Percentiles rank a stretch among this genome's conserved stretches.
These are phyloP conservation scores for Penicillium alfredii DNA, from an alignment of 495 filamentous ascomycete species.

Conservation along the genomic window DNA sequence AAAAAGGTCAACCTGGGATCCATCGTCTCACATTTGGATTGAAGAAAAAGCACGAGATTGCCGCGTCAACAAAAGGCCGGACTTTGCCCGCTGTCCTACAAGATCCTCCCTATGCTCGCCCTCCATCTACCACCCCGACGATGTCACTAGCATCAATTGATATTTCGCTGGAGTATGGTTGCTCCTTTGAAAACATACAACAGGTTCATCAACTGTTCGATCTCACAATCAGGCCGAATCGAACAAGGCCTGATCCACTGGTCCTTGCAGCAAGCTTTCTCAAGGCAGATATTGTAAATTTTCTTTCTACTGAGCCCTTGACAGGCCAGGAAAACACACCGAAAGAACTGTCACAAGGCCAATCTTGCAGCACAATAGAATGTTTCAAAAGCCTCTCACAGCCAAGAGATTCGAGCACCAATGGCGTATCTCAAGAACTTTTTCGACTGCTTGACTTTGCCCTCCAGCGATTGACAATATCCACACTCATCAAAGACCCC, in stretches of 20 bases:
- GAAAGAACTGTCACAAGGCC: too few species aligned
- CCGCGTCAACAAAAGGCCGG: neutral
- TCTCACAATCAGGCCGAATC: neutral
- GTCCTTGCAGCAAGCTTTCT: too few species aligned
- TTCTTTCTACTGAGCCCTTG: too few species aligned
- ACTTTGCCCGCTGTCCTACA: conserved; percentile 15
- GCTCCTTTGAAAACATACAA: neutral
- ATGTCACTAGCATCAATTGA: conserved; percentile 21
- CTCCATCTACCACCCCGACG: conserved; percentile 14
- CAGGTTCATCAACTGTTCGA: neutral
- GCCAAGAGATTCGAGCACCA: neutral
- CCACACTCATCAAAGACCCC: conserved; percentile 1
- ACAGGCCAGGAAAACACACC: too few species aligned
- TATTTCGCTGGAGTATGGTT: conserved; percentile 15
- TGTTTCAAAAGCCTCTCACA: neutral
- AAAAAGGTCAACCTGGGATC: neutral
- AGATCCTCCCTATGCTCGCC: conserved; percentile 12
- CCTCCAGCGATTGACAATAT: conserved; percentile 22
- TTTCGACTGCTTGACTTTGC: conserved; percentile 21
- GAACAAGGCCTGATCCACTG: neutral
- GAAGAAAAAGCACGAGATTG: conserved; percentile 3
- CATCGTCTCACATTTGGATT: conserved; percentile 23
- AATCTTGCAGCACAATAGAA: too few species aligned
- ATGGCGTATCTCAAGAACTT: neutral
- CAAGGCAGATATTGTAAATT: too few species aligned